phyloP scores from a whole-genome alignment of 176 grass and related monocot genomes.

The Avena eriantha region DNA sequence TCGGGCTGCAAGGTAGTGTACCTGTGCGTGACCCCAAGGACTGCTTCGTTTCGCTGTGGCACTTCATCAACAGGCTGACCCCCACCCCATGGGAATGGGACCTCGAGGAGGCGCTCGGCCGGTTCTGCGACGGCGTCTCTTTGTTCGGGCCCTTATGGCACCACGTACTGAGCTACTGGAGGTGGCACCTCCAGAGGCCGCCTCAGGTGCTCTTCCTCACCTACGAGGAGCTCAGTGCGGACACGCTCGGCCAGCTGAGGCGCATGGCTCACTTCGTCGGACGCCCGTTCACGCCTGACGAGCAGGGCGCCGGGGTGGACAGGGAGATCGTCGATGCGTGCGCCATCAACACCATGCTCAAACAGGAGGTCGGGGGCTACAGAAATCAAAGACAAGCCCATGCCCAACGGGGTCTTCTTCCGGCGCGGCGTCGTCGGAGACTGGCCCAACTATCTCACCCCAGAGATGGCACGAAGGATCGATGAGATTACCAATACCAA shows the following conservation, averaged over 20 bases:
- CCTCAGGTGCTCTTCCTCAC: conserved; percentile 37
- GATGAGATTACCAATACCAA: neutral
- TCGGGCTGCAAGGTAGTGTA: conserved; percentile 20
- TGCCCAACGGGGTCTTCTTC: conserved; percentile 1
- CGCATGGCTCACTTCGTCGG: neutral
- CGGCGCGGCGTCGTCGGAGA: conserved; percentile 12
- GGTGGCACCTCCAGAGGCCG: conserved; percentile 1
- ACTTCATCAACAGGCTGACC: neutral
- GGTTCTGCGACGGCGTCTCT: neutral
- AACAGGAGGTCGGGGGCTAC: neutral
- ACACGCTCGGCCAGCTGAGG: neutral
- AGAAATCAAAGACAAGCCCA: accelerated
- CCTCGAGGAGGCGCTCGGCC: neutral
- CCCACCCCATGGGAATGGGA: too few relatives aligned
- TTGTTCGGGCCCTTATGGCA: neutral
- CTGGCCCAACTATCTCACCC: conserved; percentile 5
- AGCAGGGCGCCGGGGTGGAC: neutral
- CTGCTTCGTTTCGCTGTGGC: conserved; percentile 13
- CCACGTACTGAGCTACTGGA: neutral
- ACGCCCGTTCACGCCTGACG: conserved; percentile 13
- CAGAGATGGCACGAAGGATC: conserved; percentile 16
- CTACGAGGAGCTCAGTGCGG: conserved; percentile 26
- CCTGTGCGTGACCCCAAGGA: conserved; percentile 30
- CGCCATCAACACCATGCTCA: neutral
- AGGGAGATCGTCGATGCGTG: conserved; percentile 6